These are phyloP conservation scores for Arachnomyces sp. DNA, from an alignment of 2,329 filamentous ascomycete species.

Conservation along the genomic window DNA sequence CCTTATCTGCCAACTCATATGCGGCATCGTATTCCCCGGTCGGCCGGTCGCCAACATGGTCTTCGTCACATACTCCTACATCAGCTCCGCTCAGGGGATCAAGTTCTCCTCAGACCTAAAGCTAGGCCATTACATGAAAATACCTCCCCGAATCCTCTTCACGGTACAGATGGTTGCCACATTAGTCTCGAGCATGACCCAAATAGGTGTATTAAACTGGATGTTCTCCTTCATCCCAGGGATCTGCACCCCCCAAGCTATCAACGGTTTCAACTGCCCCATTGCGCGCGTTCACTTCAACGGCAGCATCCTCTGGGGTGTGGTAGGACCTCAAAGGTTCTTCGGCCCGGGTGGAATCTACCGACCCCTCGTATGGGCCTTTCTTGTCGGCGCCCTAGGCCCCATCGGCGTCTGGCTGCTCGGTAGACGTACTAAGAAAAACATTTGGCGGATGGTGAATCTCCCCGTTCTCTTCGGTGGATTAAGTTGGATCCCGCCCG, in stretches of 20 bases:
- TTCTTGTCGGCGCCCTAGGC: conserved; percentile 65
- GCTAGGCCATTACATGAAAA: conserved; percentile 56
- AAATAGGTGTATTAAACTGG: conserved; percentile 82
- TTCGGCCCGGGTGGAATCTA: conserved; percentile 71
- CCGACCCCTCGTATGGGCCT: conserved; percentile 69
- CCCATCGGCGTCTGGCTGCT: conserved; percentile 69
- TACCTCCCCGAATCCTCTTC: conserved; percentile 53
- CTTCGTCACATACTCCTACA: conserved; percentile 85
- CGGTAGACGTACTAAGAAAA: conserved; percentile 47
- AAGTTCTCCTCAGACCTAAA: conserved; percentile 85
- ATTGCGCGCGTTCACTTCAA: conserved; percentile 86
- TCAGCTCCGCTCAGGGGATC: conserved; percentile 78
- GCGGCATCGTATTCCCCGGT: conserved; percentile 72
- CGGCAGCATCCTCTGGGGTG: conserved; percentile 81
- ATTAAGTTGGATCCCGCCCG: conserved; percentile 78
- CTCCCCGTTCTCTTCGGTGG: conserved; percentile 76
- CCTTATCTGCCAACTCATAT: conserved; percentile 76
- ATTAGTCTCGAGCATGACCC: conserved; percentile 65
- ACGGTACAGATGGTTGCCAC: conserved; percentile 52
- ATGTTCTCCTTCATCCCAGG: conserved; percentile 71
- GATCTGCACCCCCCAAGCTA: conserved; percentile 69
- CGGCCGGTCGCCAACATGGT: conserved; percentile 88
- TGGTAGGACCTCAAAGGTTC: conserved; percentile 74
- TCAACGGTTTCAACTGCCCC: conserved; percentile 81
- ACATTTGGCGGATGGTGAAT: conserved; percentile 66